Evolutionary conservation across 805 yeast species (phyloP).

Genomic region (Alloascoidea africana): DNA sequence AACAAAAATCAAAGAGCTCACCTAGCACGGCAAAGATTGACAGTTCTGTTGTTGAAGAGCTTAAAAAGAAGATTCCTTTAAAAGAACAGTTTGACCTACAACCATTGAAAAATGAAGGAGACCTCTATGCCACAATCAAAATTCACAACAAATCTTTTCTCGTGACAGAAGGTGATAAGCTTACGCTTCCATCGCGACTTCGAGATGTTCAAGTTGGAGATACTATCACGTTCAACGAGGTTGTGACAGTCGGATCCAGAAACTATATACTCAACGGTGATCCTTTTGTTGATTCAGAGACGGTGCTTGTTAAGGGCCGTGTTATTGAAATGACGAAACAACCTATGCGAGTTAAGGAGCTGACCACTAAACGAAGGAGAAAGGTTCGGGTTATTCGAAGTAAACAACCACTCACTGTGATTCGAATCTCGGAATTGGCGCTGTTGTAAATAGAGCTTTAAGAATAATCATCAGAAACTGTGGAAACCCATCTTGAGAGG

Average conservation of each 20-base stretch:
- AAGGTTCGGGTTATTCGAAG: conserved; percentile 49
- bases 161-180: conserved; percentile 82
- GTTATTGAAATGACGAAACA: conserved; percentile 78
- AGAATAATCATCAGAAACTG: conserved; percentile 7
- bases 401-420: conserved; percentile 62
- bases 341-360: conserved; percentile 56
- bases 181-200: conserved; percentile 65
- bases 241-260: conserved; percentile 73
- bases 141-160: conserved; percentile 76
- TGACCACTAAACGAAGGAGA: conserved; percentile 70
- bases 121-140: conserved; percentile 68
- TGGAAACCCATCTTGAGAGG: conserved; percentile 5
- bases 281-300: conserved; percentile 31
- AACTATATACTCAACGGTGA: conserved; percentile 53
- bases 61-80: not conserved
- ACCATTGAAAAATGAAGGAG: conserved; percentile 49
- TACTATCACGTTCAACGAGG: conserved; percentile 54
- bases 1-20: too few species aligned
- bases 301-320: conserved; percentile 55
- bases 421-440: conserved; percentile 60
- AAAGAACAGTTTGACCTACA: conserved; percentile 25
- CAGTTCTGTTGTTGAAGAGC: too few species aligned
- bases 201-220: conserved; percentile 77
- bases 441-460: conserved; percentile 21
- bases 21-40: too few species aligned